Percentiles rank a stretch among this genome's conserved stretches.
Evolutionary conservation across 257 asterid genomes (phyloP).

Genomic region (Jasminum sambac): DNA sequence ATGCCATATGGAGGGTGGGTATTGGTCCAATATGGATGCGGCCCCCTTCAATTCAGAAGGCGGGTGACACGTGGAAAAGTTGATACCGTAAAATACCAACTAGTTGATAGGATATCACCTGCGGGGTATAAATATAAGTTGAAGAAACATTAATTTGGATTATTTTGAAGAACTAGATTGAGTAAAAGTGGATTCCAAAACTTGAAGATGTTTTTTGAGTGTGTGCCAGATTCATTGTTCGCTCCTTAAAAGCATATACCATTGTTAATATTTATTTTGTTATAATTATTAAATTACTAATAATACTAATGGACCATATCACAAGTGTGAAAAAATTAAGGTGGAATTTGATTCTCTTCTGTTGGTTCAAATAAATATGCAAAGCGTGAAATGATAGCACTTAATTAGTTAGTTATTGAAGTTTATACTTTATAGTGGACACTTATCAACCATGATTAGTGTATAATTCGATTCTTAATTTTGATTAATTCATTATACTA

Average conservation of each 20-base stretch:
- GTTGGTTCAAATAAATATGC: slow-evolving; percentile 42
- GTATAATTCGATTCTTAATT: slow-evolving; percentile 13
- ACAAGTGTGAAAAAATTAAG: slow-evolving; percentile 21
- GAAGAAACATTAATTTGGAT: background rate
- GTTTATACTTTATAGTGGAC: background rate
- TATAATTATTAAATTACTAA: background rate
- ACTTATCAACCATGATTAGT: slow-evolving; percentile 9
- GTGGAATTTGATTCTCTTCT: slow-evolving; percentile 47
- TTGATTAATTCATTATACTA: slow-evolving; percentile 11
- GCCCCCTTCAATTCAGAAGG: no score
- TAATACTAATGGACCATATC: background rate
- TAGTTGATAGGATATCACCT: no score
- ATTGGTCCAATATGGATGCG: no score
- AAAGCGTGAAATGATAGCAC: slow-evolving; percentile 37
- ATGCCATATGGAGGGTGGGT: no score
- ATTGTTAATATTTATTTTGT: background rate
- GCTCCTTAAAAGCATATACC: slow-evolving; percentile 9
- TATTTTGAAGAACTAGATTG: background rate
- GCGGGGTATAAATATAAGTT: background rate
- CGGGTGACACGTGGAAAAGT: no score
- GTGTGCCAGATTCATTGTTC: slow-evolving; percentile 28
- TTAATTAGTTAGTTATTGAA: slow-evolving; percentile 6
- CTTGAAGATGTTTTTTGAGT: background rate
- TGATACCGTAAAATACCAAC: no score
- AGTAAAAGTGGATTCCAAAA: background rate